Evolutionary conservation across 176 grass and related monocot species (phyloP).

Genomic region (Triticum turgidum): DNA sequence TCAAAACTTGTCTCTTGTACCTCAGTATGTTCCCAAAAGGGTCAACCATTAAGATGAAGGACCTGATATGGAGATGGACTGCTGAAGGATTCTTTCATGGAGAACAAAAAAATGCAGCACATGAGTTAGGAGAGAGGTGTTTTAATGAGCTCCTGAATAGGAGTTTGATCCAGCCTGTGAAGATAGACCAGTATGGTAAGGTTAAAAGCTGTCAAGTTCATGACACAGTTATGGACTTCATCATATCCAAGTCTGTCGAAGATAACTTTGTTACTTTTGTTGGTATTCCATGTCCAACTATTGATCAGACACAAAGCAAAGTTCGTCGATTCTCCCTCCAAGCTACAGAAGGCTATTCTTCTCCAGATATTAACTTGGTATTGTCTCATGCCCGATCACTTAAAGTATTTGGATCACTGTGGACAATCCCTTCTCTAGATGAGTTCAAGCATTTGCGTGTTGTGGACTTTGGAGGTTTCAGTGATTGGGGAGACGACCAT

Average conservation of each 20-base stretch:
- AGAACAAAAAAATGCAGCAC: background rate
- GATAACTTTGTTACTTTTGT: background rate
- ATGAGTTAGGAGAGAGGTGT: background rate
- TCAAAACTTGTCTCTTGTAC: background rate
- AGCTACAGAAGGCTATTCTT: background rate
- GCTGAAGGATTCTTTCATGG: conserved; percentile 13
- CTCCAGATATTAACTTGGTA: background rate
- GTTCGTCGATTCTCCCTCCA: background rate
- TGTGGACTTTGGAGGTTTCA: background rate
- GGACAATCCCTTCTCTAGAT: background rate
- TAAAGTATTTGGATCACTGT: background rate
- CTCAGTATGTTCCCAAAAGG: background rate
- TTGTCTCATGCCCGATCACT: background rate
- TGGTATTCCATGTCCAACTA: background rate
- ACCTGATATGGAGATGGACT: background rate
- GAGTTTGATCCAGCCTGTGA: background rate
- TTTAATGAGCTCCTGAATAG: conserved; percentile 5
- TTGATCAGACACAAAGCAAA: background rate
- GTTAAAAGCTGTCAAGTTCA: conserved; percentile 1
- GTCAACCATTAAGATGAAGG: background rate
- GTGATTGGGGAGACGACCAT: background rate
- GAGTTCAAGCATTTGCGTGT: background rate
- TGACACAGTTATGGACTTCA: background rate
- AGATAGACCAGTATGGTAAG: background rate
- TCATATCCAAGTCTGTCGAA: background rate